Percentiles rank a stretch among this genome's conserved stretches.
Evolutionary conservation across 805 yeast species (phyloP).

Genomic region (Lachancea thermotolerans): DNA sequence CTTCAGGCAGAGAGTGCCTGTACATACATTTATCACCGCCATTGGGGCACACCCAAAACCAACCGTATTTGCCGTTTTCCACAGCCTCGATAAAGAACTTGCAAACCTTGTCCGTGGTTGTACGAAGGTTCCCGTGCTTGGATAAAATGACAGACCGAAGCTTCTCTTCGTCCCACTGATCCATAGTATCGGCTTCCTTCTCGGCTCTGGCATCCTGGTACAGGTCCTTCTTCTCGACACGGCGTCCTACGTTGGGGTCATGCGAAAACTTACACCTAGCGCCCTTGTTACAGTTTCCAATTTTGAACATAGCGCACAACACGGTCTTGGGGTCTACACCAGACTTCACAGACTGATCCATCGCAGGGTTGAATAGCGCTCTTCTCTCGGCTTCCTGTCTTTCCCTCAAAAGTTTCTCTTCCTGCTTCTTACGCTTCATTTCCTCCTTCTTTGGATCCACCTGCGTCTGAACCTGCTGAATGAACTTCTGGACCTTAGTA

Average conservation of each 20-base stretch:
- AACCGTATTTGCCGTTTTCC: constrained; percentile 94
- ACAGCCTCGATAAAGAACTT: constrained; percentile 93
- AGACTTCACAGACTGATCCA: constrained; percentile 76
- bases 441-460: constrained; percentile 68
- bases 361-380: constrained; percentile 57
- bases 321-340: constrained; percentile 97
- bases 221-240: constrained; percentile 82
- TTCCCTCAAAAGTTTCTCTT: constrained; percentile 86
- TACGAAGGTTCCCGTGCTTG: constrained; percentile 89
- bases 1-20: constrained; percentile 92
- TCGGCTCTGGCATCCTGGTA: constrained; percentile 76
- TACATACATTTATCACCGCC: constrained; percentile 91
- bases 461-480: constrained; percentile 62
- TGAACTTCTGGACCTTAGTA: constrained; percentile 72
- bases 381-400: constrained; percentile 84
- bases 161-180: constrained; percentile 94
- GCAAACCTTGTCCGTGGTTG: constrained; percentile 93
- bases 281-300: constrained; percentile 79
- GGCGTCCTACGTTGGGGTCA: constrained; percentile 78
- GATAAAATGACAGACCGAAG: constrained; percentile 78
- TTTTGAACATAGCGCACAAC: constrained; percentile 82
- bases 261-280: constrained; percentile 86
- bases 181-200: constrained; percentile 85
- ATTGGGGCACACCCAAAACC: constrained; percentile 98
- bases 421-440: constrained; percentile 56